phyloP scores from a whole-genome alignment of 371 early-diverging fungal genomes.

The Mortierella sp. region DNA sequence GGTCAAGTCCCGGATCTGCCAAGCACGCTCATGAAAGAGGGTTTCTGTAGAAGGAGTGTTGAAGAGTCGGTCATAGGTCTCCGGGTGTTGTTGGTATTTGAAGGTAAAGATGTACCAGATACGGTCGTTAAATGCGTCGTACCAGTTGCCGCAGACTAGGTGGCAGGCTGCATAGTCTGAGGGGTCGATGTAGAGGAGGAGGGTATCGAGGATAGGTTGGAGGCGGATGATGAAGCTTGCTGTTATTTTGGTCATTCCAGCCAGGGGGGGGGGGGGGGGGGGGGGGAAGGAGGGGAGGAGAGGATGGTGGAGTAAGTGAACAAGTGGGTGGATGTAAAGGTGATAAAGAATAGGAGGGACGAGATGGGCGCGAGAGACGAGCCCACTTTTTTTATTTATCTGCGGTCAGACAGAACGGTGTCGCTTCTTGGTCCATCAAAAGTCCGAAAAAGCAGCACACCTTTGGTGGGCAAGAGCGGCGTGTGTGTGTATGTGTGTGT shows the following conservation, averaged over 20 bases:
- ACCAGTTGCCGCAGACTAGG: background rate
- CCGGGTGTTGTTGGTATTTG: background rate
- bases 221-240: background rate
- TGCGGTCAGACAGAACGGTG: too few species aligned
- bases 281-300: too few species aligned
- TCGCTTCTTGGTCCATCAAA: too few species aligned
- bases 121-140: background rate
- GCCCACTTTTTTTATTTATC: too few species aligned
- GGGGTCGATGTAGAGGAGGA: background rate
- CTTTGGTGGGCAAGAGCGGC: too few species aligned
- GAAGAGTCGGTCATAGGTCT: background rate
- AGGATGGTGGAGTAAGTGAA: background rate
- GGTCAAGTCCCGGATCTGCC: background rate
- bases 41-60: background rate
- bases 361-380: too few species aligned
- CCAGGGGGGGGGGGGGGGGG: too few species aligned
- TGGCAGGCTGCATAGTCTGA: background rate
- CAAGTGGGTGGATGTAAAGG: too few species aligned
- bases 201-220: background rate
- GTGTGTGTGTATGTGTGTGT: too few species aligned
- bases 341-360: too few species aligned
- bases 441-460: too few species aligned
- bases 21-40: background rate
- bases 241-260: background rate
- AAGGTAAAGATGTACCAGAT: background rate